Conservation (phyloP, 495 filamentous ascomycete species). For the Opeltia flavorubescens region DNA sequence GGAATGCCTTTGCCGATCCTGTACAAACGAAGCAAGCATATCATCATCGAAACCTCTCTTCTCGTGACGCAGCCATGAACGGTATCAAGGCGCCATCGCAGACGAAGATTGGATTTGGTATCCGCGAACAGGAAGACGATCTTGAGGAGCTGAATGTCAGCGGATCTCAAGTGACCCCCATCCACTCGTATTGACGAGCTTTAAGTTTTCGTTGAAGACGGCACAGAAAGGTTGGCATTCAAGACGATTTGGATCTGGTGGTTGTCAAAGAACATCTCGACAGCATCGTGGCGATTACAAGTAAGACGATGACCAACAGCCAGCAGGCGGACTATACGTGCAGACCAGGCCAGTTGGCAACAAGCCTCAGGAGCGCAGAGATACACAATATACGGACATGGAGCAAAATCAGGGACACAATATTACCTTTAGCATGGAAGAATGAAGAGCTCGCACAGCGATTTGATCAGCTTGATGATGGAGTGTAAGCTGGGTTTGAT, state of each 20-base stretch:
- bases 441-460: background rate
- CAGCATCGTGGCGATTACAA: conserved; percentile 35
- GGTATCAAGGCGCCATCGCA: conserved; percentile 5
- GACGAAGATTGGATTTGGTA: conserved; percentile 24
- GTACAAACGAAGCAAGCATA: conserved; percentile 5
- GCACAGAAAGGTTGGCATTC: conserved; percentile 67
- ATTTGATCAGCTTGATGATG: background rate
- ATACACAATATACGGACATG: background rate
- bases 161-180: background rate
- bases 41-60: conserved; percentile 13
- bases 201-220: conserved; percentile 69
- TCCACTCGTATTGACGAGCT: background rate
- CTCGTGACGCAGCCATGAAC: background rate
- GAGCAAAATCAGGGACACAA: background rate
- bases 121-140: conserved; percentile 35
- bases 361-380: too few relatives aligned
- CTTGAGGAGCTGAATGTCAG: conserved; percentile 61
- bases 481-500: too few relatives aligned
- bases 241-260: conserved; percentile 47
- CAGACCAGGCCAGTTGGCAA: too few relatives aligned
- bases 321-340: background rate
- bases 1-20: background rate
- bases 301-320: background rate
- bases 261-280: conserved; percentile 54
- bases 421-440: background rate